phyloP scores from a whole-genome alignment of 192 early-diverging fungal genomes.

The Coemansia interrupta region DNA sequence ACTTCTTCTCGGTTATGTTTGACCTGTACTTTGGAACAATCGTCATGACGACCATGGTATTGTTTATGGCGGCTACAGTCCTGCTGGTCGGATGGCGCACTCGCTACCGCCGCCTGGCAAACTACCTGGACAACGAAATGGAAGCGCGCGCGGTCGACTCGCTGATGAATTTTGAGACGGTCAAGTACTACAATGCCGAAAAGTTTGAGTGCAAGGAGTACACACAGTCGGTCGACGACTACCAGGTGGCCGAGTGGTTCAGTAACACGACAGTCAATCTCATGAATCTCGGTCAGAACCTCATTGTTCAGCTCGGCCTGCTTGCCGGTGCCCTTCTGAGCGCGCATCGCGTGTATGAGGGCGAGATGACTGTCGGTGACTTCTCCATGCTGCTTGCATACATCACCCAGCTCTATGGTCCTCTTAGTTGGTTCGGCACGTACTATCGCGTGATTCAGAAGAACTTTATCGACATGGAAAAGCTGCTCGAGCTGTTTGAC shows the following conservation, averaged over 20 bases:
- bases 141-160: constrained; percentile 88
- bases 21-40: constrained; percentile 78
- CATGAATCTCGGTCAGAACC: constrained; percentile 83
- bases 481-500: constrained; percentile 79
- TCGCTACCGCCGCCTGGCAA: constrained; percentile 75
- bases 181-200: constrained; percentile 96
- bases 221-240: constrained; percentile 68
- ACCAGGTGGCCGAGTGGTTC: constrained; percentile 84
- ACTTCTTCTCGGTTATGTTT: constrained; percentile 64
- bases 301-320: constrained; percentile 82
- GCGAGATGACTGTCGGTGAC: constrained; percentile 69
- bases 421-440: constrained; percentile 88
- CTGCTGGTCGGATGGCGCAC: constrained; percentile 85
- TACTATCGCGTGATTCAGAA: constrained; percentile 93
- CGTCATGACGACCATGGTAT: constrained; percentile 80
- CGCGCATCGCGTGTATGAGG: constrained; percentile 75
- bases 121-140: constrained; percentile 80
- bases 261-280: constrained; percentile 69
- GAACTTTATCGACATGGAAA: constrained; percentile 95
- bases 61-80: constrained; percentile 81
- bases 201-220: constrained; percentile 80
- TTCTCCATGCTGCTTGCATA: constrained; percentile 88
- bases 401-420: constrained; percentile 85
- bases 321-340: constrained; percentile 76
- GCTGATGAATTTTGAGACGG: constrained; percentile 96